Percentiles rank a stretch among this genome's conserved stretches.
phyloP scores from a whole-genome alignment of 129 eudicot genomes.

The Pseudognaphalium luteoalbum region DNA sequence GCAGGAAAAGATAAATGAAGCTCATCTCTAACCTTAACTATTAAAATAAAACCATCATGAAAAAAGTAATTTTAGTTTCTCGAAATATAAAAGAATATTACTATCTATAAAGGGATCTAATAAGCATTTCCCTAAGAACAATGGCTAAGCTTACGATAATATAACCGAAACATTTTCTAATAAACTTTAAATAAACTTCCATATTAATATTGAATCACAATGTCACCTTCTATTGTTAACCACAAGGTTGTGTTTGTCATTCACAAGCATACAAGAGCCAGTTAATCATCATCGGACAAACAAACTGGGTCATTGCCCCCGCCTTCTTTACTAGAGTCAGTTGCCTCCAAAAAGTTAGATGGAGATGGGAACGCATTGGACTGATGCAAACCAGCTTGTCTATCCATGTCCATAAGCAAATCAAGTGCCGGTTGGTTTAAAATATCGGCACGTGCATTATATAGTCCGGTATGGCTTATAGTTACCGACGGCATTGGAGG shows the following conservation, averaged over 20 bases:
- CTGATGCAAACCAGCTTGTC: conserved; percentile 20
- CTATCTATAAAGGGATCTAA: neutral
- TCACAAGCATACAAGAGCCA: neutral
- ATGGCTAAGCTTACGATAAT: neutral
- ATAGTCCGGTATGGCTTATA: conserved; percentile 30
- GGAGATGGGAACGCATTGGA: conserved; percentile 28
- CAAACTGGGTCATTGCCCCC: conserved; percentile 51
- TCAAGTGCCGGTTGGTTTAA: conserved; percentile 28
- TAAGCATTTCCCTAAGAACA: no score
- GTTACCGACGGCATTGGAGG: conserved; percentile 36
- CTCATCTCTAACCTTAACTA: no score
- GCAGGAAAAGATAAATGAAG: no score
- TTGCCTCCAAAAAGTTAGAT: conserved; percentile 21
- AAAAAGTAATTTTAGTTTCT: no score
- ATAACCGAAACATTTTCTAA: neutral
- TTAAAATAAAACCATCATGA: no score
- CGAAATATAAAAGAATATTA: no score
- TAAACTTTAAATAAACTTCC: neutral
- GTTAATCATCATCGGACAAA: conserved; percentile 71
- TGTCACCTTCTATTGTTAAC: neutral
- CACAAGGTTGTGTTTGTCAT: neutral
- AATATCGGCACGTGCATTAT: conserved; percentile 23
- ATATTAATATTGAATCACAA: neutral
- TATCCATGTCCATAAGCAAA: conserved; percentile 42
- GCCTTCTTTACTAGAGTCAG: conserved; percentile 29